phyloP scores from a whole-genome alignment of 352 stramenopile species.

The Aphanomyces stellatus region DNA sequence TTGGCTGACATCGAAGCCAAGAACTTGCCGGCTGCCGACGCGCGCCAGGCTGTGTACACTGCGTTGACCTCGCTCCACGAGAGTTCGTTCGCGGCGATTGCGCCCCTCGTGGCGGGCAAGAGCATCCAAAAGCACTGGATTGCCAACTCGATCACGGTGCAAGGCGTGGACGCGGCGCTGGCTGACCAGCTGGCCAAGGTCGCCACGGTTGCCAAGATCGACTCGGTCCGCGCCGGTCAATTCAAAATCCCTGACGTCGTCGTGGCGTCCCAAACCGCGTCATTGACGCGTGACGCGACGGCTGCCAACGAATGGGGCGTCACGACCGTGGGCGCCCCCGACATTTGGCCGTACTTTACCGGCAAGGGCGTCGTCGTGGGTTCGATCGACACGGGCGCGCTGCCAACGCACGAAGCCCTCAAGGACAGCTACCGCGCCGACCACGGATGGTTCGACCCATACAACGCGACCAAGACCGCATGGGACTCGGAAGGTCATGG shows the following conservation, averaged over 20 bases:
- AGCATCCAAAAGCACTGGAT: background rate
- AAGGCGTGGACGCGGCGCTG: background rate
- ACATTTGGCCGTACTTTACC: conserved; percentile 16
- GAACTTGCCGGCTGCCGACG: background rate
- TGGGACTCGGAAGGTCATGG: conserved; percentile 30
- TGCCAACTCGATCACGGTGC: background rate
- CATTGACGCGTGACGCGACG: background rate
- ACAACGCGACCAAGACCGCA: conserved; percentile 28
- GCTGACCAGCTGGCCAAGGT: background rate
- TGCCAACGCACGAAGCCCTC: conserved; percentile 9
- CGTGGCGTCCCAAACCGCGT: background rate
- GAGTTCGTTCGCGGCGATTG: background rate
- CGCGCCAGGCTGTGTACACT: background rate
- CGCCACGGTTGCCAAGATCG: background rate
- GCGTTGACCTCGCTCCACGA: background rate
- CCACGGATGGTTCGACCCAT: conserved; percentile 43
- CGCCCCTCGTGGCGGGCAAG: background rate
- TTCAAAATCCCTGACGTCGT: background rate
- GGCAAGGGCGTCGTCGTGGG: conserved; percentile 19
- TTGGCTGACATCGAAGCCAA: background rate
- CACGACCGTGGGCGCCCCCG: conserved; percentile 8
- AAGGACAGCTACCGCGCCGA: conserved; percentile 26
- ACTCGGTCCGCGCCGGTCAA: background rate
- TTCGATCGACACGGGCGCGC: conserved; percentile 21
- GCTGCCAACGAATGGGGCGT: conserved; percentile 17